Conservation (phyloP, 352 stramenopile species). For the Phytophthora kernoviae region DNA sequence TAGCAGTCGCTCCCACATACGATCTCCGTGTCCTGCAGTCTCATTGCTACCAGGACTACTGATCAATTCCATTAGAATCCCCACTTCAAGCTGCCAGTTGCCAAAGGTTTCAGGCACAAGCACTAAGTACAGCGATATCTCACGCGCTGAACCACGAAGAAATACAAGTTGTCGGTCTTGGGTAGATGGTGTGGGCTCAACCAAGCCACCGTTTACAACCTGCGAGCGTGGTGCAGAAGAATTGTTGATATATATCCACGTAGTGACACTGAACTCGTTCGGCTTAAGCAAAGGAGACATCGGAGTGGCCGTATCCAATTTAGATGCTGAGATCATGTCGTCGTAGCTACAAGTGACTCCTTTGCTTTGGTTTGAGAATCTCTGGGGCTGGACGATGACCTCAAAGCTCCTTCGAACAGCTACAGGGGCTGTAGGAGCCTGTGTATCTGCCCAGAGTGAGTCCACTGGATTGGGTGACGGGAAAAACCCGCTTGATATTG, state of each 20-base stretch:
- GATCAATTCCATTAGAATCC: conserved; percentile 42
- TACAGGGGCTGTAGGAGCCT: background rate
- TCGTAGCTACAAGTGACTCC: conserved; percentile 64
- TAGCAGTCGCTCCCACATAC: conserved; percentile 62
- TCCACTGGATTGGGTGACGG: background rate
- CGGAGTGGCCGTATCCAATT: conserved; percentile 1
- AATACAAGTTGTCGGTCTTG: conserved; percentile 67
- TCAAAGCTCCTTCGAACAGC: conserved; percentile 68
- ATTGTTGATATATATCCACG: conserved; percentile 79
- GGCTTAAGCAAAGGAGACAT: conserved; percentile 71
- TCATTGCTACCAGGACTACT: background rate
- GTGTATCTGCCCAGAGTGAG: background rate
- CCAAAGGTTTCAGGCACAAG: conserved; percentile 45
- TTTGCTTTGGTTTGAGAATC: conserved; percentile 63
- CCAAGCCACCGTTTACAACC: background rate
- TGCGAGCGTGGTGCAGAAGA: background rate
- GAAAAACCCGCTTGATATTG: conserved; percentile 22
- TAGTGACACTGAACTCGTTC: conserved; percentile 89
- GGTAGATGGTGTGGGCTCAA: conserved; percentile 5
- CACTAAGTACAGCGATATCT: conserved; percentile 70
- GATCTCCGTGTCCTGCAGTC: conserved; percentile 2
- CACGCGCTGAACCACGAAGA: conserved; percentile 61
- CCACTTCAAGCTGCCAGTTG: conserved; percentile 69
- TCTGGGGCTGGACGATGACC: conserved; percentile 57
- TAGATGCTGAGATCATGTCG: conserved; percentile 43